Conservation (phyloP, 208 protist species). For the Trypanosoma conorhini region DNA sequence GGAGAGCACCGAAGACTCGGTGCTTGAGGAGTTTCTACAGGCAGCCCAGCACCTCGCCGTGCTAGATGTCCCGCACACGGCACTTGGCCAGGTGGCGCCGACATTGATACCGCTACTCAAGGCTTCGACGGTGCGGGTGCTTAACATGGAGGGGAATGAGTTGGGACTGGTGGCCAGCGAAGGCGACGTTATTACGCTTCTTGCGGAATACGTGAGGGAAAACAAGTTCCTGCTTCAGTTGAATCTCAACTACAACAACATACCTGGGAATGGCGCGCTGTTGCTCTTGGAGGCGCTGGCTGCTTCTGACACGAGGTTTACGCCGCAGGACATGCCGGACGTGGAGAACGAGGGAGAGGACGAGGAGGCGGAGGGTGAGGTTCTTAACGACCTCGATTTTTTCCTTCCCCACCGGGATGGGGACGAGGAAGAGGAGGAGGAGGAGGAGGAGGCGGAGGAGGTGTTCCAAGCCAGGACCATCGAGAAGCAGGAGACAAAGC, state of each 20-base stretch:
- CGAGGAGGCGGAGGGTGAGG: conserved; percentile 12
- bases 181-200: conserved; percentile 30
- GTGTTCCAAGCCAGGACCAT: conserved; percentile 9
- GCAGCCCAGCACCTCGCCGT: neutral
- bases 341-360: conserved; percentile 6
- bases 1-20: conserved; percentile 7
- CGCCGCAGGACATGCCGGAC: conserved; percentile 43
- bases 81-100: conserved; percentile 9
- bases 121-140: conserved; percentile 20
- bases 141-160: conserved; percentile 59
- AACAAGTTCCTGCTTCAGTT: conserved; percentile 79
- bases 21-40: conserved; percentile 24
- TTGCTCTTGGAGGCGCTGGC: conserved; percentile 46
- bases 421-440: conserved; percentile 29
- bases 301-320: conserved; percentile 57
- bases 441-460: conserved; percentile 30
- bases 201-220: conserved; percentile 55
- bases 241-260: conserved; percentile 61
- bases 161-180: conserved; percentile 40
- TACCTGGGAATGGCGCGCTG: conserved; percentile 29
- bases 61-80: conserved; percentile 20
- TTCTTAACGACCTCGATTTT: conserved; percentile 21
- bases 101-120: conserved; percentile 27
- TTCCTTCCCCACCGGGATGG: conserved; percentile 22
- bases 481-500: conserved; percentile 1